Evolutionary conservation across 805 yeast genomes (phyloP).

Genomic region (Candida silvatica): DNA sequence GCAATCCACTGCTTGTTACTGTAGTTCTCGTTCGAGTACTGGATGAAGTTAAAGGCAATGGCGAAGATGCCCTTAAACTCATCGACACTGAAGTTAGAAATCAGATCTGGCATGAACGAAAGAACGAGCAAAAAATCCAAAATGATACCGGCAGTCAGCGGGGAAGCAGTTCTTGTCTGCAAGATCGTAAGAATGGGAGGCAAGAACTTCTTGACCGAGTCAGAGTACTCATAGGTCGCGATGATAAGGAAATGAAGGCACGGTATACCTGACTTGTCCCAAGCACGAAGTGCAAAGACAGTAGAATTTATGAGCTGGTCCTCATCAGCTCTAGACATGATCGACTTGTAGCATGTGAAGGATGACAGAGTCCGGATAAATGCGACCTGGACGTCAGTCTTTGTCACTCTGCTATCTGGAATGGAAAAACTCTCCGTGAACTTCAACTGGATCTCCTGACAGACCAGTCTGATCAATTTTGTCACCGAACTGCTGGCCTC

Average conservation of each 20-base stretch:
- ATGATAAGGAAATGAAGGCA: slow-evolving; percentile 67
- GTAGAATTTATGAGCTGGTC: slow-evolving; percentile 57
- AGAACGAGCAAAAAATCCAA: slow-evolving; percentile 66
- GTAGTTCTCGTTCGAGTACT: slow-evolving; percentile 48
- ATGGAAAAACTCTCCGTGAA: slow-evolving; percentile 31
- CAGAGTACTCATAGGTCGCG: slow-evolving; percentile 76
- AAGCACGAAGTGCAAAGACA: slow-evolving; percentile 53
- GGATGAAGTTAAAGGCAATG: slow-evolving; percentile 72
- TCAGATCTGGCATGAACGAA: slow-evolving; percentile 55
- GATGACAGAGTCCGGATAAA: slow-evolving; percentile 54
- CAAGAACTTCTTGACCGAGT: slow-evolving; percentile 59
- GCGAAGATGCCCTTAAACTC: slow-evolving; percentile 78
- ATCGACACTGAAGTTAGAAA: slow-evolving; percentile 65
- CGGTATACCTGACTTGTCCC: slow-evolving; percentile 75
- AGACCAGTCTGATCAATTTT: slow-evolving; percentile 31
- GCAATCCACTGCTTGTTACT: slow-evolving; percentile 11
- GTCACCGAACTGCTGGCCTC: slow-evolving; percentile 34
- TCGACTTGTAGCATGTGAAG: slow-evolving; percentile 48
- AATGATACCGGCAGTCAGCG: slow-evolving; percentile 62
- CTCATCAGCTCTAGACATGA: slow-evolving; percentile 47
- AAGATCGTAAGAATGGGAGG: slow-evolving; percentile 63
- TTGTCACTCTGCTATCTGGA: slow-evolving; percentile 32
- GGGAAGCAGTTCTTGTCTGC: slow-evolving; percentile 66
- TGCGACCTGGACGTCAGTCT: slow-evolving; percentile 59
- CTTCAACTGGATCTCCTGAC: slow-evolving; percentile 49